Base-by-base conservation (phyloP, 345 rosid genomes). In the Citrus hindsii region DNA sequence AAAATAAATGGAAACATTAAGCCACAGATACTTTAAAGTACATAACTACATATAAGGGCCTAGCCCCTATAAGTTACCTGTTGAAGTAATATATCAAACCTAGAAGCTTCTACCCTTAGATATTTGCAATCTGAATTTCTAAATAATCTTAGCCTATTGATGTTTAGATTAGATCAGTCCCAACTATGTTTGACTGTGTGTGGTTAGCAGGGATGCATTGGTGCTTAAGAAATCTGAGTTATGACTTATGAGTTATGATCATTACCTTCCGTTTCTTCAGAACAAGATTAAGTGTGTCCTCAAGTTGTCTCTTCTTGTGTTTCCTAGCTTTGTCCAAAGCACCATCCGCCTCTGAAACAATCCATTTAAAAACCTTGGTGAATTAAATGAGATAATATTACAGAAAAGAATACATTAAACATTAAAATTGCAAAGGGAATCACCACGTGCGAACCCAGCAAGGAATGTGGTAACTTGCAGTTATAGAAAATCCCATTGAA, bases 291-390 rank as follows among this genome's bases (percentile, higher is more conserved):
- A 92, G 92, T 67, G 99, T 94, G 88, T 96, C 99, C 90, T 96
- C 98, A 67, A 96, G 98, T 83, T 94, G 99, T 74, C 99, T 90
- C 92, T 94, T 96, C 82, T 91, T 94, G 86, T 96, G 99, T 86
- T 96, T 96, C 82, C 99, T 94, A 46, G 99, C 99, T 89, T 96
- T 96, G 87, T 96, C 99, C 81, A 96, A 80, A 61, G 99, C 98
- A 83, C 99, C 99, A 87, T 96, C 99, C 77, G 99, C 97, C 90
- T 94, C 99, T 96, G 84, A 81, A 88, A 30, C 85, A 86, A 84
- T 71, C 38, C 74, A 77, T 51, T 63, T 4, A 68, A 7, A 63
- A 32, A 76, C 14, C 67, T 75, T 38, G 32, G 67, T 73, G 68
- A 80, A 27, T 79, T 70, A 40, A 70, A 59, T 67, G 55, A 35